phyloP scores from a whole-genome alignment of 192 early-diverging fungal species.

The Umbelopsis sp. region DNA sequence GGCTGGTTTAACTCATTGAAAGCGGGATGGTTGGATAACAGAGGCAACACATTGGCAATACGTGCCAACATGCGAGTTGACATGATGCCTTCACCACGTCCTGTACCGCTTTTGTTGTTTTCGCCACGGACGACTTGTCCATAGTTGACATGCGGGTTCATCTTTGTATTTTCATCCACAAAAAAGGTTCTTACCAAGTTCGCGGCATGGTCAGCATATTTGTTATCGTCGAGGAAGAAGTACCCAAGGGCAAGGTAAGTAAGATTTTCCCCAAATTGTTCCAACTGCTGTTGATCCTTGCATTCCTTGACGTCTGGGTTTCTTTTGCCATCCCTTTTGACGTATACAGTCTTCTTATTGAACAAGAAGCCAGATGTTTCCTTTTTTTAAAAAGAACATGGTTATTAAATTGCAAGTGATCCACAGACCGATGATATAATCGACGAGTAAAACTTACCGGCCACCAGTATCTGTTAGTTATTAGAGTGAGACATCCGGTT shows the following conservation, averaged over 20 bases:
- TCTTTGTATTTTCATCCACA: slow-evolving; percentile 27
- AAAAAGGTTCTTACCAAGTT: slow-evolving; percentile 29
- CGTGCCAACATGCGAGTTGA: slow-evolving; percentile 35
- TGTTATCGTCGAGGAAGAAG: slow-evolving; percentile 23
- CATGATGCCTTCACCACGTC: slow-evolving; percentile 37
- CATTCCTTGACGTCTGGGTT: slow-evolving; percentile 31
- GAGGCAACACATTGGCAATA: slow-evolving; percentile 36
- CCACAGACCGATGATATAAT: not conserved
- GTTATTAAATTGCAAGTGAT: not conserved
- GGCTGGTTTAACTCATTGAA: not conserved
- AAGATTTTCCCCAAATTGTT: slow-evolving; percentile 29
- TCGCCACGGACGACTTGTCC: slow-evolving; percentile 37
- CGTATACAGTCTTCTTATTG: slow-evolving; percentile 23
- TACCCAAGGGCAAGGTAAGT: slow-evolving; percentile 35
- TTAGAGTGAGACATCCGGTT: not conserved
- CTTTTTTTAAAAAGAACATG: not conserved
- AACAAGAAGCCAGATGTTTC: slow-evolving; percentile 2
- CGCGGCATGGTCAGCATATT: slow-evolving; percentile 31
- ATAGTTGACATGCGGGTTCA: slow-evolving; percentile 44
- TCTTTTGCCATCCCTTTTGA: slow-evolving; percentile 38
- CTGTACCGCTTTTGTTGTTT: slow-evolving; percentile 22
- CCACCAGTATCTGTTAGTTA: slow-evolving; percentile 30
- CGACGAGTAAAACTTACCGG: slow-evolving; percentile 17
- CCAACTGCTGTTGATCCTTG: slow-evolving; percentile 36
- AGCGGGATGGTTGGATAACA: not conserved